Conservation (phyloP, 148 eudicot genomes). For the Salicornia ramosissima region DNA sequence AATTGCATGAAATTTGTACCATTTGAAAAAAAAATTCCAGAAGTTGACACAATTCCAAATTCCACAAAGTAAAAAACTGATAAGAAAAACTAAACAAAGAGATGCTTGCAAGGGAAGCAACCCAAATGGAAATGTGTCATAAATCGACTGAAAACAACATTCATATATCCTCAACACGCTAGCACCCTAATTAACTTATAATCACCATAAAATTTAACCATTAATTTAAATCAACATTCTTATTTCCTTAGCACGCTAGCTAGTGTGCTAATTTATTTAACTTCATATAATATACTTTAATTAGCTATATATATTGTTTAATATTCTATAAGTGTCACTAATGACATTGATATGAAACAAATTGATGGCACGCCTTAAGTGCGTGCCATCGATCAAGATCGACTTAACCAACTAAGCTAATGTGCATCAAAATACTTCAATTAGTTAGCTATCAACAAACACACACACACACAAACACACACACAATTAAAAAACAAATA, state of each 20-base stretch:
- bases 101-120: constrained; percentile 30
- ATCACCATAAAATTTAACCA: too few relatives aligned
- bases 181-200: neutral
- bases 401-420: too few relatives aligned
- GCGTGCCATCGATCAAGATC: too few relatives aligned
- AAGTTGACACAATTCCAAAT: constrained; percentile 17
- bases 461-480: too few relatives aligned
- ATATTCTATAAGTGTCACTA: too few relatives aligned
- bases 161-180: neutral
- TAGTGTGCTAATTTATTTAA: neutral
- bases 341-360: too few relatives aligned
- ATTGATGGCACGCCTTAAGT: too few relatives aligned
- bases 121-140: constrained; percentile 18
- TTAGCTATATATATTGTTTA: too few relatives aligned
- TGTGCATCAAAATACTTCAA: too few relatives aligned
- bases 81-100: neutral
- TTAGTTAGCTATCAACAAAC: too few relatives aligned
- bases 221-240: neutral
- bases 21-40: constrained; percentile 1
- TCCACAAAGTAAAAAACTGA: neutral
- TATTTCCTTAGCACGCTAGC: neutral
- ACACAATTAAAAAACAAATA: too few relatives aligned
- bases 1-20: constrained; percentile 13
- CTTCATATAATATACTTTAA: neutral
- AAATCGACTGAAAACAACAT: constrained; percentile 17